These are phyloP conservation scores for Pythium sp. DNA, from an alignment of 352 stramenopile genomes.

Conservation along the genomic window DNA sequence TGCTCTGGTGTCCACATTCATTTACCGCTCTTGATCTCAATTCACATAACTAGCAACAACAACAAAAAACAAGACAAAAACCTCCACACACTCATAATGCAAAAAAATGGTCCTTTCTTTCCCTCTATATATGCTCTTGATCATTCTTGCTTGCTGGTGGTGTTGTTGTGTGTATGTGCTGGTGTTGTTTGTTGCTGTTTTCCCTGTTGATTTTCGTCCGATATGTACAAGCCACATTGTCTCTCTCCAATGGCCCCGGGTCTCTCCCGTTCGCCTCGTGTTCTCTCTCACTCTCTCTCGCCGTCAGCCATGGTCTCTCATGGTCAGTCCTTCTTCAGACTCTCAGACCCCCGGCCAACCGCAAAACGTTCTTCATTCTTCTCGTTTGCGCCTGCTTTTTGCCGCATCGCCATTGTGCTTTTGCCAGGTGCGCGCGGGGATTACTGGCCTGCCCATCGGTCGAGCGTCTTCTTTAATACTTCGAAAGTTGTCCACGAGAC, in stretches of 20 bases:
- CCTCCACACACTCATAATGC: background rate
- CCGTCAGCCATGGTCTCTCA: background rate
- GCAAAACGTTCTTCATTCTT: too few relatives aligned
- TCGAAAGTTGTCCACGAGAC: conserved; percentile 99
- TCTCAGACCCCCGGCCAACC: background rate
- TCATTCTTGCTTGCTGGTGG: conserved; percentile 11
- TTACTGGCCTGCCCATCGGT: conserved; percentile 35
- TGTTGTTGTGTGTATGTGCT: conserved; percentile 8
- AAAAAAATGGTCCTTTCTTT: background rate
- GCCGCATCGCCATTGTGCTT: background rate
- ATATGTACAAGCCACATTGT: conserved; percentile 18
- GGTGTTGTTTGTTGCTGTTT: conserved; percentile 7
- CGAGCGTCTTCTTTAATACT: conserved; percentile 89
- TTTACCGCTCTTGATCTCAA: background rate
- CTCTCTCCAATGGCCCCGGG: conserved; percentile 1
- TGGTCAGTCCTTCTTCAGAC: background rate
- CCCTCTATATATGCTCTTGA: conserved; percentile 40
- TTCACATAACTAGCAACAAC: too few relatives aligned
- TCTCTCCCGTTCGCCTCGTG: background rate
- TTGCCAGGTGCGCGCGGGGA: background rate
- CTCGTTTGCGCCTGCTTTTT: background rate
- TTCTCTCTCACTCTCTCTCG: background rate
- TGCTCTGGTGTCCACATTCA: background rate
- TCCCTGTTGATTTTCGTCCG: background rate
- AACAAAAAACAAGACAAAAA: background rate